Evolutionary conservation across 2,329 filamentous ascomycete genomes (phyloP).

Genomic region (Hymenotorrendiella dingleyae): DNA sequence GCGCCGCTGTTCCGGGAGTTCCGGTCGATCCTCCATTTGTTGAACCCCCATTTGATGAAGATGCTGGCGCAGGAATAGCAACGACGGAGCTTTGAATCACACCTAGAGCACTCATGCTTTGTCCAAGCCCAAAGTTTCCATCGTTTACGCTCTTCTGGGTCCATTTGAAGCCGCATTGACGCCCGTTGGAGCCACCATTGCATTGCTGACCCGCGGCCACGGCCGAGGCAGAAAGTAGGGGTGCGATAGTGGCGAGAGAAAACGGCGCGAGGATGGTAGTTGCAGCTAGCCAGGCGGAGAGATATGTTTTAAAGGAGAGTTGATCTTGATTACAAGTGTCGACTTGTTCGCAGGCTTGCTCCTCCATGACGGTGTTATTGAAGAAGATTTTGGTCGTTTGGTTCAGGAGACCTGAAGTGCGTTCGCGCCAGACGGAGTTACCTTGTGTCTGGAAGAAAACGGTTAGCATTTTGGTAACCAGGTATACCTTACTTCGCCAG

Average conservation of each 20-base stretch:
- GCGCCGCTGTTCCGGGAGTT: constrained; percentile 20
- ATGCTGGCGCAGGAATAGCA: constrained; percentile 36
- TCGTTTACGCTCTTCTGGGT: constrained; percentile 49
- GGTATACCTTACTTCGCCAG: no score
- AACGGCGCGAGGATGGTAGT: constrained; percentile 60
- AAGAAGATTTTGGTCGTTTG: constrained; percentile 46
- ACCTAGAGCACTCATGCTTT: constrained; percentile 66
- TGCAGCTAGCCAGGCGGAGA: constrained; percentile 54
- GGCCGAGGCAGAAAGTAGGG: constrained; percentile 49
- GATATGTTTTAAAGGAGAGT: constrained; percentile 60
- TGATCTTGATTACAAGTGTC: constrained; percentile 57
- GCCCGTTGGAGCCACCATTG: constrained; percentile 49
- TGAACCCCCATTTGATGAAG: constrained; percentile 27
- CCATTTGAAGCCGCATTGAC: constrained; percentile 58
- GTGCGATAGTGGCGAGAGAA: constrained; percentile 47
- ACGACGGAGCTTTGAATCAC: constrained; percentile 55
- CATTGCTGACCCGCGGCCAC: constrained; percentile 52
- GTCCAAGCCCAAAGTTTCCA: constrained; percentile 56
- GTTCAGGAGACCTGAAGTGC: constrained; percentile 50
- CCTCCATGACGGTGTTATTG: constrained; percentile 50
- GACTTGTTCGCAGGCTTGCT: constrained; percentile 58
- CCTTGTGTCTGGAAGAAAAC: constrained; percentile 35
- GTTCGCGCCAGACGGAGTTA: constrained; percentile 47
- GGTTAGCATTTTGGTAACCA: no score
- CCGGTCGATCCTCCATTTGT: background rate